These are phyloP conservation scores for Cytidiella melzeri DNA, from an alignment of 768 basidiomycete species.

Conservation along the genomic window DNA sequence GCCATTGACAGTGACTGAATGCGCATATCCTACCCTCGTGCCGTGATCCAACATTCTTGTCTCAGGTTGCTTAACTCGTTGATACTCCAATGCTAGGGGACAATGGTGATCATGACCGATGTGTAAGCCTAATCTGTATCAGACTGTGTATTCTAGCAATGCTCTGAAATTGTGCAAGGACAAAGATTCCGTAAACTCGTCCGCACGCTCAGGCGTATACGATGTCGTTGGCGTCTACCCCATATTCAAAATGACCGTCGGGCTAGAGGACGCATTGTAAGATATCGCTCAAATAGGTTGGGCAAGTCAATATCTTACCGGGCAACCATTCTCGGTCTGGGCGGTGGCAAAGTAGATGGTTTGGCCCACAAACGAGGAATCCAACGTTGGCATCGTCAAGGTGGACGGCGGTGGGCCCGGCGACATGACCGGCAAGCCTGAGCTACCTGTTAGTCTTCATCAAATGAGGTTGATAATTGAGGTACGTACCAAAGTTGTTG, in stretches of 20 bases:
- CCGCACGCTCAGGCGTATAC: neutral
- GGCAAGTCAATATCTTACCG: neutral
- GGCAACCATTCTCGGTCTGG: neutral
- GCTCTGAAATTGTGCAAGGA: too few relatives aligned
- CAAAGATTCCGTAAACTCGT: too few relatives aligned
- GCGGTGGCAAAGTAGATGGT: neutral
- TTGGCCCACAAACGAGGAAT: neutral
- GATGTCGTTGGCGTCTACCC: neutral
- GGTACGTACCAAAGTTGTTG: neutral
- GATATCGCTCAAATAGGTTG: too few relatives aligned
- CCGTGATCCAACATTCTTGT: too few relatives aligned
- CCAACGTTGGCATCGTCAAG: slow-evolving; percentile 4
- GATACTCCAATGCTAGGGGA: too few relatives aligned
- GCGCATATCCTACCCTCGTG: too few relatives aligned
- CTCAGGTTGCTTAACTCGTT: too few relatives aligned
- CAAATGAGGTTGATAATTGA: neutral
- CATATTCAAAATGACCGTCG: slow-evolving; percentile 3
- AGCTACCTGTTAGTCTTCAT: neutral
- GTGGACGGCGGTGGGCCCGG: neutral
- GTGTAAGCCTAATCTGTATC: too few relatives aligned
- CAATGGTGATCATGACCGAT: too few relatives aligned
- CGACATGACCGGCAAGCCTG: neutral
- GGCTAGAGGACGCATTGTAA: neutral
- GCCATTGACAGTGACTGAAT: too few relatives aligned
- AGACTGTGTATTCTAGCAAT: too few relatives aligned